phyloP scores from a whole-genome alignment of 2,329 filamentous ascomycete species.

The Lasiodiplodia sp. region DNA sequence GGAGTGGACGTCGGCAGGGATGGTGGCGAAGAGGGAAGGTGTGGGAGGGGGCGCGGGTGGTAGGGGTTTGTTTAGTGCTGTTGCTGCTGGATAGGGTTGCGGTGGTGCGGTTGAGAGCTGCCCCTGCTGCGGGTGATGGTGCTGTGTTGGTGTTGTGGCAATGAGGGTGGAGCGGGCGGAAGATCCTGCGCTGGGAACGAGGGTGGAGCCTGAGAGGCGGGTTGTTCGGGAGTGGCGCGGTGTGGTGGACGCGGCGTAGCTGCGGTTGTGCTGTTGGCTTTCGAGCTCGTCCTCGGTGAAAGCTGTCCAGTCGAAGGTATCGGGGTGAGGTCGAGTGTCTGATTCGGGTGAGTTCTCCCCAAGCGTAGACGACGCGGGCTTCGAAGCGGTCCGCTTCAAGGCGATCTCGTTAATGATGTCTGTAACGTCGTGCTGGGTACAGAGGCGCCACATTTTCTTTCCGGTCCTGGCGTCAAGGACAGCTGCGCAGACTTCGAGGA shows the following conservation, averaged over 20 bases:
- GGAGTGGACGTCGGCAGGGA: not conserved
- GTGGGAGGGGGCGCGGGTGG: no score
- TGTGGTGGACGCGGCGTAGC: not conserved
- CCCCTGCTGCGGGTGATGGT: not conserved
- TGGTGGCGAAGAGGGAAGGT: not conserved
- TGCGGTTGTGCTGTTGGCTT: not conserved
- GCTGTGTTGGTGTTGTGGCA: not conserved
- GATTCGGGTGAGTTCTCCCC: not conserved
- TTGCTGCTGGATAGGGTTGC: not conserved
- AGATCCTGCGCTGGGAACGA: not conserved
- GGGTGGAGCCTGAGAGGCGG: constrained; percentile 20
- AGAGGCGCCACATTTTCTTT: constrained; percentile 9
- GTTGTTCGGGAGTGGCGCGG: not conserved
- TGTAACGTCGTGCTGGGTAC: constrained; percentile 21
- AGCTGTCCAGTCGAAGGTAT: constrained; percentile 10
- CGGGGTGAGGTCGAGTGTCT: not conserved
- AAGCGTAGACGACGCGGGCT: not conserved
- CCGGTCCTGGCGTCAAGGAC: not conserved
- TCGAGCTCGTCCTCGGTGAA: constrained; percentile 8
- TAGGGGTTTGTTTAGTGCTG: not conserved
- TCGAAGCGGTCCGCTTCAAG: not conserved
- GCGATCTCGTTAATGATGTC: constrained; percentile 6
- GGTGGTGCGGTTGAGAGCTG: no score
- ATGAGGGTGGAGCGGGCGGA: constrained; percentile 11
- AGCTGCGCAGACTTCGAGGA: not conserved